Evolutionary conservation across 2,329 filamentous ascomycete species (phyloP), one percentile per base, ranked within the genome.

Genomic region (Scedosporium apiospermum): DNA sequence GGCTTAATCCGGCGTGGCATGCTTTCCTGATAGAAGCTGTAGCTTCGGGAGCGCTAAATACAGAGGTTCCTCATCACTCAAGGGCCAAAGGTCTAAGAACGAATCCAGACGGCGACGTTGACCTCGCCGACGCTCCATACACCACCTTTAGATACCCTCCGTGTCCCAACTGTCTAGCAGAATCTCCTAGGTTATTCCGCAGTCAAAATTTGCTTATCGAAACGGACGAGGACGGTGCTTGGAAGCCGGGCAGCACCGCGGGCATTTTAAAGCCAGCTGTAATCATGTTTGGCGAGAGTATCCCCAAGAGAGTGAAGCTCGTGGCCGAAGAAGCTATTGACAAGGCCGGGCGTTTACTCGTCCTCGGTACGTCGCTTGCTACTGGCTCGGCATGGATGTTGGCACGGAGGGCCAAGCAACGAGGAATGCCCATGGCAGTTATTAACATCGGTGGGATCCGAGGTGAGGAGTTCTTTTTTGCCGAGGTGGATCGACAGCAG

Each of bases 331-430:
- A 85, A 30, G 89, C 89, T 12, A 85, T 98, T 59, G 90, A 97
- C 69, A 81, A 82, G 30, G 89, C 91, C 1, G 86, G 86, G 5
- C 84, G 85, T 64, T 75, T 98, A 42, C 78, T 98, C 23, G 83
- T 98, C 7, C 74, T 98, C 16, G 95, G 93, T 3, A 97, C 91
- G 42, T 96, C 91, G 65, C 81, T 98, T 58, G 95, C 95, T 5
- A 98, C 95, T 0, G 98, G 96, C 73, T 96, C 92, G 10, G 95
- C 95, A 0, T 99, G 92, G 92, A 81, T 93, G 63, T 75, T 99
- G 62, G 91, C 89, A 1, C 93, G 92, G 76, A 80, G 88, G 64
- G 95, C 93, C 34, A 88, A 89, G 68, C 90, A 95, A 68, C 82
- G 87, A 65, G 87, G 87, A 0, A 93, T 96, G 85, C 88, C 91